Evolutionary conservation across 345 rosid genomes (phyloP), one percentile per base, ranked within the genome.

Genomic region (Moricandia moricandioides): DNA sequence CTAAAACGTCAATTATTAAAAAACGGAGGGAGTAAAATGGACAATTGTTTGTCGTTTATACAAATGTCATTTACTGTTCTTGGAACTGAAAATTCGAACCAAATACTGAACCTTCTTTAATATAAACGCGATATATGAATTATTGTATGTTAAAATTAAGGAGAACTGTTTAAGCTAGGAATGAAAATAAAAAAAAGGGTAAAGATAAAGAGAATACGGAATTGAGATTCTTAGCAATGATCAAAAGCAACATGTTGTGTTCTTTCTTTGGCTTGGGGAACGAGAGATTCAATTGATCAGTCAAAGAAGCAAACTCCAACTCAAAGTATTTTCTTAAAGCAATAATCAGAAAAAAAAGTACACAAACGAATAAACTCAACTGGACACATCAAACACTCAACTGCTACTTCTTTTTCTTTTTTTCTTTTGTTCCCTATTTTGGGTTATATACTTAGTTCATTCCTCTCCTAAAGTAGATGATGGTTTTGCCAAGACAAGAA

Each of bases 271-370:
- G 82, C 72, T 70, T 79, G 72, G 71, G 75, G 67, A 74, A 9
- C 33, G 79, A 74, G 68, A 74, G 76, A 75, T 74, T 65, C 76
- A 68, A 63, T 75, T 74, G 72, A 74, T 79, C 79, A 74, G 82
- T 79, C 82, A 79, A 79, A 79, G 79, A 74, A 79, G 79, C 76
- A 79, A 74, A 79, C 82, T 79, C 78, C 55, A 74, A 74, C 76
- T 73, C 62, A 26, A 64, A 57, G 13, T 73, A 47, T 34, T 37
- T 56, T 11, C 58, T 35, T 64, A 74, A 79, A 74, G 67, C 47
- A 79, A 49, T 66, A 78, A 78, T 40, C 11, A 24, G 30, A 63
- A 45, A 67, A 45, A 67, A 78, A 79, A 39, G 74, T 45, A 69
- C 74, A 73, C 52, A 73, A 78, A 65, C 26, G 65, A 73, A 72